These are phyloP conservation scores for Litsea cubeba DNA, from an alignment of 164 flowering plant genomes.

Conservation along the genomic window DNA sequence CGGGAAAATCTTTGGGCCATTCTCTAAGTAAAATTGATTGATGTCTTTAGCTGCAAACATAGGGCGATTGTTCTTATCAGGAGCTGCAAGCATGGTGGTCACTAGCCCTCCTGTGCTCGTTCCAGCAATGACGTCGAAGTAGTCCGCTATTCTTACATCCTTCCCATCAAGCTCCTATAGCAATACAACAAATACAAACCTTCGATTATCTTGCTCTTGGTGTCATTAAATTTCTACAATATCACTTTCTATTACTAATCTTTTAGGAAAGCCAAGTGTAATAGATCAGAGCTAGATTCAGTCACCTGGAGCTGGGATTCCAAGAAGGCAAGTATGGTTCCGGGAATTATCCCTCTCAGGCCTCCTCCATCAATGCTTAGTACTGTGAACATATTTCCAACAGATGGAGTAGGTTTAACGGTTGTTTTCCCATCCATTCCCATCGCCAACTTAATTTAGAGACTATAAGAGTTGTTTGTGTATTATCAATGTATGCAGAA, in stretches of 20 bases:
- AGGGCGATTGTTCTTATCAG: conserved; percentile 31
- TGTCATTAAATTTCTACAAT: too few species aligned
- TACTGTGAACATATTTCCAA: conserved; percentile 7
- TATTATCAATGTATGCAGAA: not conserved
- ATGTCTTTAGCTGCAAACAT: conserved; percentile 41
- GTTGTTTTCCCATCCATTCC: not conserved
- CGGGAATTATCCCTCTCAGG: conserved; percentile 21
- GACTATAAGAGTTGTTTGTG: not conserved
- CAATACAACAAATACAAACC: not conserved
- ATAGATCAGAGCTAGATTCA: not conserved
- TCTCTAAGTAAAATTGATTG: conserved; percentile 23
- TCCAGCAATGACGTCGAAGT: conserved; percentile 27
- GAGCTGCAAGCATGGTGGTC: conserved; percentile 34
- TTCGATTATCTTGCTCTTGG: too few species aligned
- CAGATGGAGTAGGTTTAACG: conserved; percentile 1
- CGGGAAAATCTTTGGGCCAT: conserved; percentile 36
- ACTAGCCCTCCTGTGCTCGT: conserved; percentile 30
- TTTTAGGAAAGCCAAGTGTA: too few species aligned
- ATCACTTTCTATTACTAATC: too few species aligned
- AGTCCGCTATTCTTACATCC: conserved; percentile 29
- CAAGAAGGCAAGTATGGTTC: conserved; percentile 13
- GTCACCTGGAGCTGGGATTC: conserved; percentile 19
- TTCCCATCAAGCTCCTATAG: conserved; percentile 23
- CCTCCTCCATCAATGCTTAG: conserved; percentile 24
- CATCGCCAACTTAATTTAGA: not conserved